These are phyloP conservation scores for Pythium insidiosum DNA, from an alignment of 352 stramenopile species.

Conservation along the genomic window DNA sequence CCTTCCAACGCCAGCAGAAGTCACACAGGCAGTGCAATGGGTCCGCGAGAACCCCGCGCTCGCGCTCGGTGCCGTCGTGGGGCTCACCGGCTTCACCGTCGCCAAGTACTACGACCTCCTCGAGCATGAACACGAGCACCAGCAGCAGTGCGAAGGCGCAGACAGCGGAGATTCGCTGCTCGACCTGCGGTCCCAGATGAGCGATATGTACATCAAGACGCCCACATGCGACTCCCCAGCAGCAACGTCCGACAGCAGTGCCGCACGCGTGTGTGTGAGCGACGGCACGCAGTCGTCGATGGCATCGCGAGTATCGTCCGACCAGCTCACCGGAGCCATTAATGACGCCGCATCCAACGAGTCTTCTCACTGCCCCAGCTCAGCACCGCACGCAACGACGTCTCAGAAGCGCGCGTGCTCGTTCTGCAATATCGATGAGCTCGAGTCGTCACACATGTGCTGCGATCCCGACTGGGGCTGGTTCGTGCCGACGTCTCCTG, in stretches of 20 bases:
- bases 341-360: not conserved
- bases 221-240: too few species aligned
- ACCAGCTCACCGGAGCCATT: not conserved
- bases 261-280: too few species aligned
- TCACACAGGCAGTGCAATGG: conserved; percentile 55
- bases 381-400: too few species aligned
- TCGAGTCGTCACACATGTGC: conserved; percentile 25
- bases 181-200: too few species aligned
- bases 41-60: conserved; percentile 59
- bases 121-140: conserved; percentile 12
- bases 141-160: too few species aligned
- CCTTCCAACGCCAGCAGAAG: conserved; percentile 50
- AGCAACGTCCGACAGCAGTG: too few species aligned
- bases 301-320: not conserved
- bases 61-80: conserved; percentile 51
- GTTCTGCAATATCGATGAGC: conserved; percentile 11
- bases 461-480: conserved; percentile 59
- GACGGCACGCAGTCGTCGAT: too few species aligned
- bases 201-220: too few species aligned
- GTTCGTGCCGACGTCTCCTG: conserved; percentile 42
- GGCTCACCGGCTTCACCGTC: conserved; percentile 59
- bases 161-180: too few species aligned
- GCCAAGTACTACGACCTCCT: conserved; percentile 55
- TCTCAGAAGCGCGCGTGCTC: too few species aligned
- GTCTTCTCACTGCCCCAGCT: too few species aligned